These are phyloP conservation scores for Brassica cretica DNA, from an alignment of 345 rosid species.

Conservation along the genomic window DNA sequence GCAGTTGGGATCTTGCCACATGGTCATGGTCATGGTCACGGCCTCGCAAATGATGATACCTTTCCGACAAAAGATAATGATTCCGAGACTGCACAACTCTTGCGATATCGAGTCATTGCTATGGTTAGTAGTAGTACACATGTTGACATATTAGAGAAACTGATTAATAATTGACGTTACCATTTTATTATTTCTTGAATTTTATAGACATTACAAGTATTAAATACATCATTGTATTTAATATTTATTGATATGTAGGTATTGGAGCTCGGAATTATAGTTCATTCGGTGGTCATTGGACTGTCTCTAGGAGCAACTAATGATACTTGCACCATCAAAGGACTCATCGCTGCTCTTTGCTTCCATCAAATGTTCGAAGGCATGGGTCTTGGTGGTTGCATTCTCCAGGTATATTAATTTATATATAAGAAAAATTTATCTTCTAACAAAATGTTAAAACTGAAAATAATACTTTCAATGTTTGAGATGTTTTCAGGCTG, in stretches of 20 bases:
- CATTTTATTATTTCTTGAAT: not conserved
- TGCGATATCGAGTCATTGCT: slow-evolving; percentile 65
- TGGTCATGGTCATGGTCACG: slow-evolving; percentile 34
- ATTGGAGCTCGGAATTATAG: slow-evolving; percentile 72
- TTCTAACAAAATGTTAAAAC: not conserved
- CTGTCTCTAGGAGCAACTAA: slow-evolving; percentile 69
- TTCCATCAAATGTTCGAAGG: slow-evolving; percentile 93
- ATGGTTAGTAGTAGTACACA: slow-evolving; percentile 47
- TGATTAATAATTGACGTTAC: not conserved
- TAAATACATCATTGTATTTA: not conserved
- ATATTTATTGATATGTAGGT: slow-evolving; percentile 38
- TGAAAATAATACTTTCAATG: not conserved
- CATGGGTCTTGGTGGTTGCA: slow-evolving; percentile 87
- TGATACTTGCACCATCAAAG: slow-evolving; percentile 67
- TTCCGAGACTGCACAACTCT: slow-evolving; percentile 34
- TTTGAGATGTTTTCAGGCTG: slow-evolving; percentile 43
- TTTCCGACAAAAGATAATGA: slow-evolving; percentile 36
- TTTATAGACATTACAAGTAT: not conserved
- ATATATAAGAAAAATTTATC: not conserved
- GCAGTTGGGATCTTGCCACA: slow-evolving; percentile 28
- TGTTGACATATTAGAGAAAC: not conserved
- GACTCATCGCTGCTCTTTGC: slow-evolving; percentile 78
- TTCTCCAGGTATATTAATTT: slow-evolving; percentile 52
- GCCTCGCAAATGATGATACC: slow-evolving; percentile 13
- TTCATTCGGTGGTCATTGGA: slow-evolving; percentile 77